phyloP scores from a whole-genome alignment of 164 flowering plant species.

The Piper betle region DNA sequence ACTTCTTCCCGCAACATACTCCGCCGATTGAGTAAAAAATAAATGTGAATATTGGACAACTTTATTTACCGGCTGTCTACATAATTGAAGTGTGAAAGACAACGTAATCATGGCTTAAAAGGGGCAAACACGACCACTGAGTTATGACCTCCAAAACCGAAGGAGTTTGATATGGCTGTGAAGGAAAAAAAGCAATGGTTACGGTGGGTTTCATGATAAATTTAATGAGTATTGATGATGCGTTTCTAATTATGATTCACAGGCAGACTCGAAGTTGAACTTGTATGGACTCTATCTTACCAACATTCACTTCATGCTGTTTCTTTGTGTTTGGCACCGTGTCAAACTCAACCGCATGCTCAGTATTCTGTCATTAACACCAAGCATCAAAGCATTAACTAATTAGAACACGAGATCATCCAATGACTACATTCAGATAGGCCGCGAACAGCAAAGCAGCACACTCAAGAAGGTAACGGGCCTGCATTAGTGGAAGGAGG shows the following conservation, averaged over 20 bases:
- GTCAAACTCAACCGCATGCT: constrained; percentile 76
- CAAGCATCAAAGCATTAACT: not conserved
- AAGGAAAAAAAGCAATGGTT: not conserved
- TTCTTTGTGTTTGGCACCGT: constrained; percentile 68
- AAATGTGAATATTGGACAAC: not conserved
- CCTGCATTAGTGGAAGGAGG: not conserved
- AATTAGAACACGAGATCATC: not conserved
- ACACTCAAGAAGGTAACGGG: not conserved
- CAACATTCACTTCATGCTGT: constrained; percentile 93
- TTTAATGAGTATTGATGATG: too few species aligned
- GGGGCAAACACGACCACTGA: constrained; percentile 80
- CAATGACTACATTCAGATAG: not conserved
- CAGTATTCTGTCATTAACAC: constrained; percentile 49
- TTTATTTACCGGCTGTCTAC: not conserved
- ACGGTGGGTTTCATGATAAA: too few species aligned
- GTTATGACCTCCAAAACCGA: constrained; percentile 91
- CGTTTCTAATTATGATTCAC: too few species aligned
- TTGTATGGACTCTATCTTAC: constrained; percentile 25
- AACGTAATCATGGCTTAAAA: constrained; percentile 44
- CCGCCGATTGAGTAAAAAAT: not conserved
- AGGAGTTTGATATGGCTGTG: constrained; percentile 86
- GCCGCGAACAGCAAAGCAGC: too few species aligned
- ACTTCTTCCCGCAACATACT: not conserved
- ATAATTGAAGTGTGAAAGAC: not conserved
- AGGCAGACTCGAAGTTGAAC: too few species aligned